Evolutionary conservation across 352 stramenopile genomes (phyloP).

Genomic region (Phytophthora megakarya): DNA sequence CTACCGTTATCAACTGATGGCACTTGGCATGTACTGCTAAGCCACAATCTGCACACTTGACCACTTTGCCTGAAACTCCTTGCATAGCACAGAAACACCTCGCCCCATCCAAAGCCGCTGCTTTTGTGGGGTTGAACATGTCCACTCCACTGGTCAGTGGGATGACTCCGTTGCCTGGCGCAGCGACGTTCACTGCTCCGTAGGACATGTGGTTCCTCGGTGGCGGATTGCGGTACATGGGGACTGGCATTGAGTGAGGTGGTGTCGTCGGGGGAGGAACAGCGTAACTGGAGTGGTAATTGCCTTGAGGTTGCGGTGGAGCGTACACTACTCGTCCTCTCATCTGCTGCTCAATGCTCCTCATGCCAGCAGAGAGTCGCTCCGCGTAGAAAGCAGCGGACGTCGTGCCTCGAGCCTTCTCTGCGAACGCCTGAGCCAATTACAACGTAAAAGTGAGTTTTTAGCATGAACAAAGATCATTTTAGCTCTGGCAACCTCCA

Average conservation of each 20-base stretch:
- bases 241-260: slow-evolving; percentile 17
- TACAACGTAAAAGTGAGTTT: slow-evolving; percentile 4
- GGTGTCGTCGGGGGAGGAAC: slow-evolving; percentile 18
- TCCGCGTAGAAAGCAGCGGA: slow-evolving; percentile 66
- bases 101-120: slow-evolving; percentile 41
- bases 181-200: slow-evolving; percentile 1
- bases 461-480: not conserved
- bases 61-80: slow-evolving; percentile 41
- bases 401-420: slow-evolving; percentile 54
- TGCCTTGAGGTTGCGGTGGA: not conserved
- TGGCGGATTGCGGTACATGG: slow-evolving; percentile 17
- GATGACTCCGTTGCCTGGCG: slow-evolving; percentile 24
- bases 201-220: slow-evolving; percentile 10
- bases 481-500: slow-evolving; percentile 47
- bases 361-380: slow-evolving; percentile 46
- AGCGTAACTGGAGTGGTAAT: slow-evolving; percentile 7
- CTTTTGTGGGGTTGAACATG: slow-evolving; percentile 39
- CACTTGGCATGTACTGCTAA: slow-evolving; percentile 81
- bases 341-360: slow-evolving; percentile 58
- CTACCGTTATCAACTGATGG: slow-evolving; percentile 67
- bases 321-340: slow-evolving; percentile 14
- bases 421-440: slow-evolving; percentile 46
- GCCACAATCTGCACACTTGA: slow-evolving; percentile 57
- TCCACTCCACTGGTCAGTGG: slow-evolving; percentile 38
- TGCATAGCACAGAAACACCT: slow-evolving; percentile 65